phyloP scores from a whole-genome alignment of 352 stramenopile species.

The Phytophthora podocarpi region DNA sequence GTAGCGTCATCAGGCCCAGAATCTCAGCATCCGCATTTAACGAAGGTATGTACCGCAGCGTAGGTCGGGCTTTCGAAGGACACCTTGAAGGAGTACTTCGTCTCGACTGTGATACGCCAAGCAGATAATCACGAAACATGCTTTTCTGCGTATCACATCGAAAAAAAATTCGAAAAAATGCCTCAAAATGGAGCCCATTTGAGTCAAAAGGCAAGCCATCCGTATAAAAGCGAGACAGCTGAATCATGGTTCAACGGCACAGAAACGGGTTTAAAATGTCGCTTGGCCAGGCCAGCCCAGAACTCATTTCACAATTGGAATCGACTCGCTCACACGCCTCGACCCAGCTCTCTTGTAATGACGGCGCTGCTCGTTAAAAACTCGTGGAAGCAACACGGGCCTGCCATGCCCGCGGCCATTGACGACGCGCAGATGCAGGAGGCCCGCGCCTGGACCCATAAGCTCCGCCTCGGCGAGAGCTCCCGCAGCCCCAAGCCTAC shows the following conservation, averaged over 20 bases:
- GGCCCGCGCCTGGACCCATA: conserved; percentile 27
- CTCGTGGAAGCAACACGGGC: conserved; percentile 24
- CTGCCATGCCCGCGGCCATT: neutral
- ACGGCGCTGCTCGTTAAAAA: conserved; percentile 26
- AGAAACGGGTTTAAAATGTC: conserved; percentile 14
- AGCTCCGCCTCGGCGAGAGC: conserved; percentile 25
- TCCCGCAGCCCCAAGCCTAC: conserved; percentile 9
- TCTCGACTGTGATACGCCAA: no score
- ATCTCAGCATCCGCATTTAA: no score
- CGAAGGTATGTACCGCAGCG: no score
- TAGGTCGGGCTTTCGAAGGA: no score
- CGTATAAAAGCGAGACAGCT: conserved; percentile 20
- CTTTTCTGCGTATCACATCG: neutral
- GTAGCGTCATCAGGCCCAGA: no score
- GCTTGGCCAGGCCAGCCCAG: neutral
- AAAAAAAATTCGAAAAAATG: neutral
- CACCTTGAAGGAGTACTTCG: no score
- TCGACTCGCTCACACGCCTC: neutral
- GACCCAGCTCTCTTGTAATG: neutral
- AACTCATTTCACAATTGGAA: conserved; percentile 33
- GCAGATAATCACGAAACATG: no score
- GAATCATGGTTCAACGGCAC: conserved; percentile 12
- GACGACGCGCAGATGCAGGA: conserved; percentile 14
- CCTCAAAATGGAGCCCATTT: no score
- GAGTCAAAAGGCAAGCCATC: no score